Evolutionary conservation across 257 asterid species (phyloP), one percentile per base, ranked within the genome.

Genomic region (Solanum medicagineum): DNA sequence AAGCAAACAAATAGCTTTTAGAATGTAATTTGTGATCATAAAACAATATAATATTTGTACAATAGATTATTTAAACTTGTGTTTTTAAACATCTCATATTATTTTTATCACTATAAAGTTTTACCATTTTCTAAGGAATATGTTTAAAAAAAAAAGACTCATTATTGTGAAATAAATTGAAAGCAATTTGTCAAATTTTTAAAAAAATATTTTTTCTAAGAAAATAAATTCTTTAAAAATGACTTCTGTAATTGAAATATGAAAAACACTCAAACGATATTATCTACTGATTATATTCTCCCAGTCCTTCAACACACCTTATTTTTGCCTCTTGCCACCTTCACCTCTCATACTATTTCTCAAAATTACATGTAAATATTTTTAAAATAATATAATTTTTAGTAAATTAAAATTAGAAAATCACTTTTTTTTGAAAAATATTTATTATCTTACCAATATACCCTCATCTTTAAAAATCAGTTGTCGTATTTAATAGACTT

Each of bases 121-220:
- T 60, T 60, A n/a, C 9, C 0, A 0, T 60, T 60, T 59, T n/a
- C 3, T n/a, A 60, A 60, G n/a, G 15, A 26, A 60, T 32, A 32
- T 3, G 36, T 32, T n/a, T n/a, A n/a, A 9, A 20, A 51, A 57
- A 6, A 60, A 60, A n/a, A 10, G 15, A 60, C 4, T n/a, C 66
- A 60, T 60, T 10, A 29, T 60, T 60, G 10, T 60, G 32, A 60
- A 59, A 60, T 60, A 60, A 10, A 60, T 60, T 60, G n/a, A 60
- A n/a, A 60, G 22, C 1, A 7, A n/a, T n/a, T 60, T 0, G 0
- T 60, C 0, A 1, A 60, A 3, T 14, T 8, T 44, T 14, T 1
- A 0, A 5, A 53, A 53, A 59, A 59, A 59, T 59, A 59, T 1
- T n/a, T 0, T 59, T 10, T 59, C 66, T n/a, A 0, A 4, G 0